These are phyloP conservation scores for Phtheirospermum japonicum DNA, from an alignment of 257 asterid genomes.

Conservation along the genomic window DNA sequence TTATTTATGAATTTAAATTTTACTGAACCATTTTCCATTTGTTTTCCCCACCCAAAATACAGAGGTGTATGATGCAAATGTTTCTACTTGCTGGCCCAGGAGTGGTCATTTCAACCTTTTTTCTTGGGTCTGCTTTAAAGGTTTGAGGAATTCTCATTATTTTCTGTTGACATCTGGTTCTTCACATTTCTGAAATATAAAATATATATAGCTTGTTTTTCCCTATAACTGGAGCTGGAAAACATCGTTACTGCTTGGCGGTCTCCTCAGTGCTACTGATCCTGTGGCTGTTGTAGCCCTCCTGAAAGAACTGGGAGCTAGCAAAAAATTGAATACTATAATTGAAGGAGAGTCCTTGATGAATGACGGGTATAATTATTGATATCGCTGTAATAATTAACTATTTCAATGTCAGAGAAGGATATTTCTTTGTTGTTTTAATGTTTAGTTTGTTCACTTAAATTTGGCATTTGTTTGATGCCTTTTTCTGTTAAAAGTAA, in stretches of 20 bases:
- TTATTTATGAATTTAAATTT: slow-evolving; percentile 17
- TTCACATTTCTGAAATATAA: slow-evolving; percentile 30
- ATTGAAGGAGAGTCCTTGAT: slow-evolving; percentile 98
- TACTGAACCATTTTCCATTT: slow-evolving; percentile 9
- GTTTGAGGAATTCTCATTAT: slow-evolving; percentile 45
- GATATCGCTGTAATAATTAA: not conserved
- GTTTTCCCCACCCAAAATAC: slow-evolving; percentile 27
- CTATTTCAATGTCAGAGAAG: slow-evolving; percentile 11
- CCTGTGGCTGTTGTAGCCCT: slow-evolving; percentile 99
- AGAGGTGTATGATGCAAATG: slow-evolving; percentile 92
- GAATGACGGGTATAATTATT: slow-evolving; percentile 84
- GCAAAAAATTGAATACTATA: slow-evolving; percentile 91
- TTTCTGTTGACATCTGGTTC: slow-evolving; percentile 15
- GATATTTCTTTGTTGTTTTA: slow-evolving; percentile 20
- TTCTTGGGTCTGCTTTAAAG: slow-evolving; percentile 81
- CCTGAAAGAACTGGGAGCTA: slow-evolving; percentile 91
- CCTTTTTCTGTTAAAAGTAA: slow-evolving; percentile 10
- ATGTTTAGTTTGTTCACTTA: slow-evolving; percentile 20
- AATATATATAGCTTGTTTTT: slow-evolving; percentile 59
- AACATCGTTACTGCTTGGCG: slow-evolving; percentile 90
- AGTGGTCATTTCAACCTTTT: slow-evolving; percentile 85
- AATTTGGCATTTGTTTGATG: slow-evolving; percentile 10
- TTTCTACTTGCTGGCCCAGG: slow-evolving; percentile 97
- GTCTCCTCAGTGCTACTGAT: slow-evolving; percentile 98
- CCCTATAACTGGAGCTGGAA: slow-evolving; percentile 97